Evolutionary conservation across 2,329 filamentous ascomycete genomes (phyloP).

Genomic region (Byssothecium circinans): DNA sequence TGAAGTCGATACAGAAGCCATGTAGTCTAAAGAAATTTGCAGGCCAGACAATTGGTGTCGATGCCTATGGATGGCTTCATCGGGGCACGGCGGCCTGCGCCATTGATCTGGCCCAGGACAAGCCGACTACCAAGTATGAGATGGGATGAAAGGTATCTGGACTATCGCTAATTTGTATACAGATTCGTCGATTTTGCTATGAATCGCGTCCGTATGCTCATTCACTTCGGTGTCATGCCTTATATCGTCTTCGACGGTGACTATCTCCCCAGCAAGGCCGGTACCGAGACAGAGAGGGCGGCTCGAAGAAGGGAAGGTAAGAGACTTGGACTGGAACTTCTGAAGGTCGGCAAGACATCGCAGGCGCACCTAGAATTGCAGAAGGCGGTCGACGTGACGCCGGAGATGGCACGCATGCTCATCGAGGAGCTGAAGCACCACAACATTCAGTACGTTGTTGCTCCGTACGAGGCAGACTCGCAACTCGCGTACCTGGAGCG

Average conservation of each 20-base stretch:
- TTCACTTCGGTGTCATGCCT: constrained; percentile 90
- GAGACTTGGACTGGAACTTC: constrained; percentile 72
- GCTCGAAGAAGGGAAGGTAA: constrained; percentile 76
- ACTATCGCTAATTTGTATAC: constrained; percentile 15
- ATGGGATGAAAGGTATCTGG: constrained; percentile 20
- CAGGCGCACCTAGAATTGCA: constrained; percentile 87
- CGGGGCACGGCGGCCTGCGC: constrained; percentile 88
- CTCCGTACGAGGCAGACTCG: constrained; percentile 96
- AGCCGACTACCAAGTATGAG: constrained; percentile 78
- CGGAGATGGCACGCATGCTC: constrained; percentile 87
- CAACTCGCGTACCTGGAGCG: constrained; percentile 93
- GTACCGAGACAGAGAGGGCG: constrained; percentile 77
- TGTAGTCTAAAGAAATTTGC: constrained; percentile 82
- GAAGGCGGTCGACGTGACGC: constrained; percentile 93
- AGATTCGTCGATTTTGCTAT: constrained; percentile 91
- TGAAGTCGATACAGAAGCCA: constrained; percentile 95
- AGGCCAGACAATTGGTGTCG: constrained; percentile 89
- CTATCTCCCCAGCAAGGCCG: constrained; percentile 88
- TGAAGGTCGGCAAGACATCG: constrained; percentile 76
- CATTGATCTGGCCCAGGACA: constrained; percentile 84
- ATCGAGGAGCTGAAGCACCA: constrained; percentile 88
- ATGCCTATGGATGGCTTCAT: constrained; percentile 98
- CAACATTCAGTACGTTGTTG: constrained; percentile 83
- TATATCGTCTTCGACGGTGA: constrained; percentile 97
- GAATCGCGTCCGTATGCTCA: constrained; percentile 88